These are phyloP conservation scores for Cyclospora cayetanensis DNA, from an alignment of 169 alveolate genomes.

Conservation along the genomic window DNA sequence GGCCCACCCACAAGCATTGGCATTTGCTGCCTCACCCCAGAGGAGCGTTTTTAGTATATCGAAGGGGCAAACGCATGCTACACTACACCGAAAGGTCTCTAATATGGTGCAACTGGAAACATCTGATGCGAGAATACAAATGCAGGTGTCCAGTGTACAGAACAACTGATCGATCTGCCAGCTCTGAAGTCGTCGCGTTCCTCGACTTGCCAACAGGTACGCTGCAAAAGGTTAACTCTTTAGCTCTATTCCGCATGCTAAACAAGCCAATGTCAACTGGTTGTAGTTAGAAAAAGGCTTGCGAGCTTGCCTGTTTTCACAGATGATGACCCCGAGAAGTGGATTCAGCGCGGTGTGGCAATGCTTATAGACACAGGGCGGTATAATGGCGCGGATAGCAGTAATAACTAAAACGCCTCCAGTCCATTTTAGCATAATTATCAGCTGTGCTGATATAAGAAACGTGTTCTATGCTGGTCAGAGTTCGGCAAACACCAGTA, in stretches of 20 bases:
- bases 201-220: conserved; percentile 42
- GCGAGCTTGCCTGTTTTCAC: background rate
- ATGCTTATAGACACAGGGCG: conserved; percentile 38
- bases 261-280: background rate
- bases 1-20: background rate
- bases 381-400: no score
- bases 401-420: no score
- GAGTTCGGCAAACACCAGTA: no score
- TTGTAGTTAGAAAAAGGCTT: no score
- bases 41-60: no score
- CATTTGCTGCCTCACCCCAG: no score
- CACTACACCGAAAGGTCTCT: background rate
- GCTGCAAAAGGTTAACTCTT: background rate
- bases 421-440: no score
- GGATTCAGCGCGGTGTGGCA: conserved; percentile 65
- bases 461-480: no score
- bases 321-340: conserved; percentile 57
- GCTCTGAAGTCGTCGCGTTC: conserved; percentile 33
- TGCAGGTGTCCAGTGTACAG: conserved; percentile 64
- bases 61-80: no score
- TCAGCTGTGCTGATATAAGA: no score
- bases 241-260: background rate
- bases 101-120: background rate
- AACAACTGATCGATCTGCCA: conserved; percentile 42
- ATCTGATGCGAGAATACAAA: background rate